Evolutionary conservation across 1,284 basidiomycete species (phyloP).

Genomic region (Pyrrhoderma noxium): DNA sequence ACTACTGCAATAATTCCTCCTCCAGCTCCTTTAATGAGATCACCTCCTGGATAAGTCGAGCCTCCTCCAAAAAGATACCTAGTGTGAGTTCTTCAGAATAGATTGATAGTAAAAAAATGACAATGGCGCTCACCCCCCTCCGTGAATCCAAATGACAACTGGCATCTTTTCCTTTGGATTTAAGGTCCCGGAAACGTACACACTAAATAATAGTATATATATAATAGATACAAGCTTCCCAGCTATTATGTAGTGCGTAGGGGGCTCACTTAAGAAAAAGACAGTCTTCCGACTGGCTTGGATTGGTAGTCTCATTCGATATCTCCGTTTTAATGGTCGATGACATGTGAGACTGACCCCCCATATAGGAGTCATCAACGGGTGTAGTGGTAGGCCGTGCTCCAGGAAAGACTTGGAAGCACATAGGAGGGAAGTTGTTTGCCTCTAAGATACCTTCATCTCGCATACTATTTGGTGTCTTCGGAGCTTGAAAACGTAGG

Average conservation of each 20-base stretch:
- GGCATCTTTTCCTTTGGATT: constrained; percentile 21
- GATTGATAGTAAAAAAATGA: background rate
- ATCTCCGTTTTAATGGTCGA: no score
- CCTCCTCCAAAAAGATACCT: constrained; percentile 9
- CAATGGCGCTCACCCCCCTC: constrained; percentile 24
- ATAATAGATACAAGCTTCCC: background rate
- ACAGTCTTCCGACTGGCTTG: constrained; percentile 29
- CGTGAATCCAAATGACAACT: constrained; percentile 31
- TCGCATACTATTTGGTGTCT: constrained; percentile 22
- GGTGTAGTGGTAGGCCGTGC: constrained; percentile 13
- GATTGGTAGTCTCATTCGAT: background rate
- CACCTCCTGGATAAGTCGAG: constrained; percentile 1
- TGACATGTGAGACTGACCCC: no score
- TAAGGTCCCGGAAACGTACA: constrained; percentile 23
- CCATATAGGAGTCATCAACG: background rate
- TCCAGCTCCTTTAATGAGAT: constrained; percentile 12
- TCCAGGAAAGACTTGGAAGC: background rate
- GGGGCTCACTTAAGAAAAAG: constrained; percentile 29
- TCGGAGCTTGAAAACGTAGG: constrained; percentile 31
- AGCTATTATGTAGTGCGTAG: background rate
- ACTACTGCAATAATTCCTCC: constrained; percentile 15
- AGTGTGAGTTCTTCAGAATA: no score
- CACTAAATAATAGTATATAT: constrained; percentile 18
- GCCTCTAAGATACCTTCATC: background rate
- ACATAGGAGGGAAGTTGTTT: no score